Conservation (phyloP, 371 early-diverging fungal species). For the Mortierella sp. region DNA sequence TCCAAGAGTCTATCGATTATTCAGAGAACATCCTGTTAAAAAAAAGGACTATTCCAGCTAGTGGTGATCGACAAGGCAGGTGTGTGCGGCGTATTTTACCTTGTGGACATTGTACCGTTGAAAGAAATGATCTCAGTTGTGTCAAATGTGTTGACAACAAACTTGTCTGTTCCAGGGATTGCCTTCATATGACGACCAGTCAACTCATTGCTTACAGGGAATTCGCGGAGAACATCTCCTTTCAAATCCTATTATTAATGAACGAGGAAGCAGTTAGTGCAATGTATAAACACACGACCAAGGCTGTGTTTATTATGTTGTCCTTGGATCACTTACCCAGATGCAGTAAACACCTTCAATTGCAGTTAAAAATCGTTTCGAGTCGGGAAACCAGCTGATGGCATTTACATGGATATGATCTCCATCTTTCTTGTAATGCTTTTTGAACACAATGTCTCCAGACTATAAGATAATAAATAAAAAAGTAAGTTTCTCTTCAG, state of each 20-base stretch:
- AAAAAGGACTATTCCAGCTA: not conserved
- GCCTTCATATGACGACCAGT: slow-evolving; percentile 1
- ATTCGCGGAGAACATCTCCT: slow-evolving; percentile 21
- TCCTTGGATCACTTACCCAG: slow-evolving; percentile 18
- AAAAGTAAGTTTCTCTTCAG: not conserved
- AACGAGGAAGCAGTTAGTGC: not conserved
- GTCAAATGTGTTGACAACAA: slow-evolving; percentile 5
- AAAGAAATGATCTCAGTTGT: slow-evolving; percentile 18
- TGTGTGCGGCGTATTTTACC: slow-evolving; percentile 2
- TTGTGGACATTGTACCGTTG: slow-evolving; percentile 3
- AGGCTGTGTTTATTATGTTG: not conserved
- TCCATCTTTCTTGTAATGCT: not conserved
- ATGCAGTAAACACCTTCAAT: slow-evolving; percentile 21
- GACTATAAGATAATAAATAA: slow-evolving; percentile 1
- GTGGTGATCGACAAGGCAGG: not conserved
- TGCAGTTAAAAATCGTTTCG: slow-evolving; percentile 25
- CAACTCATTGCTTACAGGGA: not conserved
- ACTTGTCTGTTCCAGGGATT: slow-evolving; percentile 29
- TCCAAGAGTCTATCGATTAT: slow-evolving; percentile 4
- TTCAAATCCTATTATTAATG: slow-evolving; percentile 15
- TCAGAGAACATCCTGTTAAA: not conserved
- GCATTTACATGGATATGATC: not conserved
- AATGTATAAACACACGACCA: not conserved
- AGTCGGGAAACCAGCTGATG: slow-evolving; percentile 40
- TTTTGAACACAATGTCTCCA: slow-evolving; percentile 21